Conservation (phyloP, 176 grass and related monocot genomes). For the Raddia distichophylla region DNA sequence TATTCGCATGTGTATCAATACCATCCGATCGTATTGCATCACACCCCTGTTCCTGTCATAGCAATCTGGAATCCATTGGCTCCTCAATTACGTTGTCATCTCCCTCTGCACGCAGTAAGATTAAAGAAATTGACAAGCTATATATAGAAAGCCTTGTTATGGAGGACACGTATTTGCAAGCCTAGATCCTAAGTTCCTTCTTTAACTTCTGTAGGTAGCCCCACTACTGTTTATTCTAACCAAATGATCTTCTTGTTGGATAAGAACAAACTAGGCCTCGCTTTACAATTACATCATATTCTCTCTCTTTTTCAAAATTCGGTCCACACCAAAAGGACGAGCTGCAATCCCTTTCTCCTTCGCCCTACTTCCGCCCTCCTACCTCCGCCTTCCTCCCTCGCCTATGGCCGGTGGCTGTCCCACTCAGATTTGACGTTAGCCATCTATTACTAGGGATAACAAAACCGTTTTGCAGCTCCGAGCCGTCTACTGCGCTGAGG, state of each 20-base stretch:
- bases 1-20: too few species aligned
- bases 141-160: background rate
- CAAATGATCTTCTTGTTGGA: constrained; percentile 2
- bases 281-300: constrained; percentile 13
- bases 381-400: too few species aligned
- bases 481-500: too few species aligned
- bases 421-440: too few species aligned
- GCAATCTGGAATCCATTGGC: constrained; percentile 30
- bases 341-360: too few species aligned
- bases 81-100: constrained; percentile 19
- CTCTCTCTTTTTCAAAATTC: too few species aligned
- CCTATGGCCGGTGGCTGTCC: too few species aligned
- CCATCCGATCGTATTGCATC: too few species aligned
- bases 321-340: too few species aligned
- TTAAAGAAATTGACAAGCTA: background rate
- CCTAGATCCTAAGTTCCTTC: constrained; percentile 15
- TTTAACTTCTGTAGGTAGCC: constrained; percentile 14
- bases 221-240: constrained; percentile 29
- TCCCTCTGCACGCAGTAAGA: constrained; percentile 33
- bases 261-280: constrained; percentile 2
- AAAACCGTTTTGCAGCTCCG: too few species aligned
- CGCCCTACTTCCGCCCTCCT: too few species aligned
- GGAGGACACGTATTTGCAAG: background rate
- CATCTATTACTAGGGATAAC: too few species aligned
- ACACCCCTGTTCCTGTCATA: background rate